Percentiles rank a stretch among this genome's conserved stretches.
phyloP scores from a whole-genome alignment of 768 basidiomycete genomes.

The Mycena galericulata region DNA sequence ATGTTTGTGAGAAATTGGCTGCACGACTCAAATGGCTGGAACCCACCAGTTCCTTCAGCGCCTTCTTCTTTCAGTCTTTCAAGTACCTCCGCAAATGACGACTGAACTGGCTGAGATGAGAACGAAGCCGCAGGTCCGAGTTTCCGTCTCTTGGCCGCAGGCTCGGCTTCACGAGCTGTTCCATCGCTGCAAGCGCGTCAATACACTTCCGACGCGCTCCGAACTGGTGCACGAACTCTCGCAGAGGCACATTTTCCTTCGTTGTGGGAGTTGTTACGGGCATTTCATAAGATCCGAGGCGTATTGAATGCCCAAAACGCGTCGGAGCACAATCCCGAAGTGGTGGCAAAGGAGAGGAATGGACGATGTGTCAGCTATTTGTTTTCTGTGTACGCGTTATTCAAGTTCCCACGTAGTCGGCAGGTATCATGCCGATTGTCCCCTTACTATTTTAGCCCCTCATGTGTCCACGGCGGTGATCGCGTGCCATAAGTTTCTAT shows the following conservation, averaged over 20 bases:
- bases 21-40: neutral
- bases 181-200: conserved; percentile 40
- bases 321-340: neutral
- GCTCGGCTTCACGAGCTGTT: conserved; percentile 43
- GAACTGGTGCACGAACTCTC: conserved; percentile 9
- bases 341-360: neutral
- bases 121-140: conserved; percentile 54
- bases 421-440: no score
- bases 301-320: neutral
- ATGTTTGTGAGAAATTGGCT: neutral
- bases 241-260: conserved; percentile 29
- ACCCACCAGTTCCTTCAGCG: conserved; percentile 57
- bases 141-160: conserved; percentile 68
- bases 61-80: conserved; percentile 70
- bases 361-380: conserved; percentile 10
- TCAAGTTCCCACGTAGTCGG: no score
- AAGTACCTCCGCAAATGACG: conserved; percentile 74
- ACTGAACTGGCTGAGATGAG: conserved; percentile 55
- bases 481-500: no score
- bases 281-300: neutral
- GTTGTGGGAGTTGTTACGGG: conserved; percentile 4
- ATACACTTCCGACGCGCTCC: conserved; percentile 14
- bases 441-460: no score
- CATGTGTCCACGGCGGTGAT: no score
- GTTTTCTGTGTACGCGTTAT: conserved; percentile 5